Percentiles rank a stretch among this genome's conserved stretches.
Conservation (phyloP, 2,329 filamentous ascomycete genomes). For the Neoascochyta sp. region DNA sequence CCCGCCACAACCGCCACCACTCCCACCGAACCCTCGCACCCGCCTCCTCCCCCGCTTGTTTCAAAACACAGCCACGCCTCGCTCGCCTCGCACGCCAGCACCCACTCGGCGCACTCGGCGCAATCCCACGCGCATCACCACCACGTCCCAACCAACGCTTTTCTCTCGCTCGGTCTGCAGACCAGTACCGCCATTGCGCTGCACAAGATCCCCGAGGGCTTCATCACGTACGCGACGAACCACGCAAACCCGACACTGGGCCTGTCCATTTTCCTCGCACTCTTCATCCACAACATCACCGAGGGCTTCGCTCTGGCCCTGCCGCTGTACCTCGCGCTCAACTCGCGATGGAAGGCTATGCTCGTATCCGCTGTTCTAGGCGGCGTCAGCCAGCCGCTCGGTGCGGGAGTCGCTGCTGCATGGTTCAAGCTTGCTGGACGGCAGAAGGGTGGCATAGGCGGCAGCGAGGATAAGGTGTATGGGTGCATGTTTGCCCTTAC, state of each 20-base stretch:
- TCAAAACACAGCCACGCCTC: constrained; percentile 7
- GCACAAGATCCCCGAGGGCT: constrained; percentile 87
- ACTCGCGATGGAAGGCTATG: constrained; percentile 76
- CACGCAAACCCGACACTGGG: constrained; percentile 88
- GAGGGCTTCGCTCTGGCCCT: constrained; percentile 94
- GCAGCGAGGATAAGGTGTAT: constrained; percentile 59
- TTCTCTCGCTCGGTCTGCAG: constrained; percentile 91
- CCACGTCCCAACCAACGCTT: constrained; percentile 91
- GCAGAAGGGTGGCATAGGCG: constrained; percentile 42
- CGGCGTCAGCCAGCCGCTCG: constrained; percentile 80
- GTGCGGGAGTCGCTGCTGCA: constrained; percentile 75
- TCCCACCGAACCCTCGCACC: constrained; percentile 13
- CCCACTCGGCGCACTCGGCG: constrained; percentile 16
- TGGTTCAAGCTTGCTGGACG: constrained; percentile 74
- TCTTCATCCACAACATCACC: constrained; percentile 97
- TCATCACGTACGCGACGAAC: constrained; percentile 94
- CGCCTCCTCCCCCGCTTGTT: constrained; percentile 5
- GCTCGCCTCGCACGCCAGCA: constrained; percentile 12
- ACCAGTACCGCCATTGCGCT: constrained; percentile 92
- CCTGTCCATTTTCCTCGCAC: constrained; percentile 86
- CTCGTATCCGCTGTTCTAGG: constrained; percentile 79
- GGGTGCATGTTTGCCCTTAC: constrained; percentile 83
- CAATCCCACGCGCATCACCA: constrained; percentile 69
- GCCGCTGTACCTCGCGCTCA: constrained; percentile 85
- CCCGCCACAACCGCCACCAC: constrained; percentile 22